Conservation (phyloP, 2,329 filamentous ascomycete genomes). For the Aspergillus aculeatus region DNA sequence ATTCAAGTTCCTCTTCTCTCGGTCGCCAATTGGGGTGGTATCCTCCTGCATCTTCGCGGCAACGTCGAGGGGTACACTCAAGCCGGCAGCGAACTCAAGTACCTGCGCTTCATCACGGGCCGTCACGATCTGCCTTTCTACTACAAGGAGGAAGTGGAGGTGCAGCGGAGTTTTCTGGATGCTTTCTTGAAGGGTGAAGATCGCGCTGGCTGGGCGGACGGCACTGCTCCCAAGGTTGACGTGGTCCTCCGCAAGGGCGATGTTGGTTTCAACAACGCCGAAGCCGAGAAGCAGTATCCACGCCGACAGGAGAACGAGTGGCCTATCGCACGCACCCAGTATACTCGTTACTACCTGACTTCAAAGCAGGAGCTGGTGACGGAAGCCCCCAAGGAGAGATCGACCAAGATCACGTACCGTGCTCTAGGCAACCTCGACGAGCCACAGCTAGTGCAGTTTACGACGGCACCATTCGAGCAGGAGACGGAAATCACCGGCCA, state of each 20-base stretch:
- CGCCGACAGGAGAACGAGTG: slow-evolving; percentile 61
- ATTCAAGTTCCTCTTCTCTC: slow-evolving; percentile 67
- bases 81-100: slow-evolving; percentile 67
- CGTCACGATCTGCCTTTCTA: slow-evolving; percentile 73
- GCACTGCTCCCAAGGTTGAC: slow-evolving; percentile 60
- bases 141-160: slow-evolving; percentile 65
- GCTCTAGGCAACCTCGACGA: slow-evolving; percentile 59
- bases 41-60: slow-evolving; percentile 65
- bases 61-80: slow-evolving; percentile 66
- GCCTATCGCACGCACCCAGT: slow-evolving; percentile 66
- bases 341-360: slow-evolving; percentile 61
- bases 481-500: slow-evolving; percentile 72
- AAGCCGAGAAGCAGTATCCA: slow-evolving; percentile 56
- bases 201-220: slow-evolving; percentile 43
- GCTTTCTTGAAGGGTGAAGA: slow-evolving; percentile 70
- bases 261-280: slow-evolving; percentile 64
- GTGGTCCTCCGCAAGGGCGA: slow-evolving; percentile 65
- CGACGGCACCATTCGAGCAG: slow-evolving; percentile 55
- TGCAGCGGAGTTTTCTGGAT: slow-evolving; percentile 67
- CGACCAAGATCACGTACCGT: slow-evolving; percentile 54
- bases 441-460: slow-evolving; percentile 58
- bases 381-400: slow-evolving; percentile 24
- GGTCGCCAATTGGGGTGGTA: slow-evolving; percentile 71
- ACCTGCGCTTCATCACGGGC: slow-evolving; percentile 67
- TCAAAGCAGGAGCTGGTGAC: slow-evolving; percentile 45